Base-by-base conservation (phyloP, 2,329 filamentous ascomycete genomes). In the Hymenoscyphus fraxineus region DNA sequence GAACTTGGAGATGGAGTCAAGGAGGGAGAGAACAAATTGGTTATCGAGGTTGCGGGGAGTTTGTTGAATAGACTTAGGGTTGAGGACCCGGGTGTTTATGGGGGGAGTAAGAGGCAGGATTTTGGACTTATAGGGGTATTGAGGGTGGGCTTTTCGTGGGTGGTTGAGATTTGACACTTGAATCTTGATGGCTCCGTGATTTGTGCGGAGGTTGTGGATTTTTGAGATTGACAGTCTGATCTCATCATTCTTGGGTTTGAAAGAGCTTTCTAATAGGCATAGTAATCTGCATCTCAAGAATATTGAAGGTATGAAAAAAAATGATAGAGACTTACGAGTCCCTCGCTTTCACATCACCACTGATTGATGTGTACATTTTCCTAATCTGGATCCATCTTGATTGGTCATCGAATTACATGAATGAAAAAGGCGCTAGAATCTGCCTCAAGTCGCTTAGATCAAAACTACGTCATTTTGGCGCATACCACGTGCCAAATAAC, bases 21-120 rank as follows among this genome's bases (percentile, higher is more conserved):
- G 27, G 9, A 31, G 6, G 59, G 59, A 12, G 59, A 60, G 27
- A 60, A 60, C 27, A 54, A 5, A 16, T 10, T 60, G 41, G 40
- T 47, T 19, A 19, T 60, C 38, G 59, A 60, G 27, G 59, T 60
- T 38, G 59, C 59, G 12, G 19, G 59, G 5, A 32, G 22, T 47
- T 60, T 60, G 39, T 16, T 60, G 22, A 60, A 60, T 38, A 12
- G 59, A 6, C 31, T 60, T 19, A 54, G 59, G 31, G 19, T 54
- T 12, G 44, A 19, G 16, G 27, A 41, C 12, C 41, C 41, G 15
- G 12, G 22, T 15, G 41, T 54, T 22, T 60, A 60, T 54, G 40
- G 40, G 2, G 40, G 41, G 27, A 38, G 22, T 15, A 54, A 31
- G 15, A 47, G 59, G 41, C 59, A 60, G 22, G 59, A 31, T 16